Percentiles rank a stretch among this genome's conserved stretches.
Conservation (phyloP, 2,329 filamentous ascomycete species). For the Raffaelea ambrosiae region DNA sequence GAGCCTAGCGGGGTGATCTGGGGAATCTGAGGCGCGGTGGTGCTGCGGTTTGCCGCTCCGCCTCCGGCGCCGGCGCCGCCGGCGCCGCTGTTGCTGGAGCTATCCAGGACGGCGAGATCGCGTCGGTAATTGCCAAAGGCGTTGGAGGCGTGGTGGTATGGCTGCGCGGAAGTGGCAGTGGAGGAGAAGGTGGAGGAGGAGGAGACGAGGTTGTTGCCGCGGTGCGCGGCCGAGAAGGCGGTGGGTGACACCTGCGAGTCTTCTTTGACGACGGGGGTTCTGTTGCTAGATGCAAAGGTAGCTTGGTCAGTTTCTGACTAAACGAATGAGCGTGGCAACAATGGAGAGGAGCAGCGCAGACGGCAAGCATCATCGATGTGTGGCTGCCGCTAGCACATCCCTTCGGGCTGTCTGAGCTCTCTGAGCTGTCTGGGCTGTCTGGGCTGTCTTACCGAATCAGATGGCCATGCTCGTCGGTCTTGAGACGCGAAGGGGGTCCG, state of each 20-base stretch:
- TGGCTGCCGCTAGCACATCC: too few relatives aligned
- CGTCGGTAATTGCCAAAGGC: slow-evolving; percentile 60
- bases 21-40: slow-evolving; percentile 49
- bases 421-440: background rate
- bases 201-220: slow-evolving; percentile 28
- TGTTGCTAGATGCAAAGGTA: slow-evolving; percentile 4
- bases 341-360: too few relatives aligned
- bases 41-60: slow-evolving; percentile 8
- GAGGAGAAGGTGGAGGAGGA: slow-evolving; percentile 34
- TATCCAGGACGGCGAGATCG: slow-evolving; percentile 59
- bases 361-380: too few relatives aligned
- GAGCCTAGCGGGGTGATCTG: slow-evolving; percentile 50
- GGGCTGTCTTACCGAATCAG: slow-evolving; percentile 25
- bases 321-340: too few relatives aligned
- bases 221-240: slow-evolving; percentile 30
- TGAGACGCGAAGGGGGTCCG: slow-evolving; percentile 40
- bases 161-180: too few relatives aligned
- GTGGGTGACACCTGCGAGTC: slow-evolving; percentile 42
- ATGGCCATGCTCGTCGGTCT: slow-evolving; percentile 44
- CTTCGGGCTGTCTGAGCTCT: too few relatives aligned
- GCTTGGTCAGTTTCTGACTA: too few relatives aligned
- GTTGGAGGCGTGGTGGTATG: slow-evolving; percentile 24
- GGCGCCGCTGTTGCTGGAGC: background rate
- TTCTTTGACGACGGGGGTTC: slow-evolving; percentile 17
- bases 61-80: background rate